Evolutionary conservation across 129 eudicot species (phyloP), one percentile per base, ranked within the genome.

Genomic region (Tanacetum coccineum): DNA sequence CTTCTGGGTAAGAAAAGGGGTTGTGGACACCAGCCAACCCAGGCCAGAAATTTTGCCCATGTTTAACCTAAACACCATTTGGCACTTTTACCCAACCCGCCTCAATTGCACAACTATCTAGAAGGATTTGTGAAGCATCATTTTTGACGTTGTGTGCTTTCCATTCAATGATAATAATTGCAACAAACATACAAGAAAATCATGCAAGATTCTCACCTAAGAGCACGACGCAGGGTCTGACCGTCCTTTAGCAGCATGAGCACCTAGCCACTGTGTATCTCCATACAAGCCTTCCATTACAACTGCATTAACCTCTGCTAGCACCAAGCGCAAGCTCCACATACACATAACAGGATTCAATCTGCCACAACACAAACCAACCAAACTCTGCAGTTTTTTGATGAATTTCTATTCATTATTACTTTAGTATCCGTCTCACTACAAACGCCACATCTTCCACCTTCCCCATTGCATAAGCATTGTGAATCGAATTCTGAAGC

Each of bases 231-330:
- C 58, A 73, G 59, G 97, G 97, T 75, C 97, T 76, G 74, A 87
- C 95, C 3, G 97, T 11, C 97, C 97, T 79, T 87, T 90, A 11
- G 97, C 97, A 15, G 95, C 95, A 81, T 87, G 97, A 3, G 95
- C 83, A 54, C 97, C 97, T 3, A 87, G 89, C 97, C 97, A 90
- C 0, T 92, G 95, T 17, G 97, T 87, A 72, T 90, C 97, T 78
- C 97, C 97, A 90, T 51, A 90, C 97, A 15, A 90, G 87, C 81
- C 81, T 81, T 62, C 97, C 97, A 65, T 90, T 90, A 55, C 84
- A 90, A 74, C 97, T 3, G 97, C 97, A 70, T 90, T 95, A 76
- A 90, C 86, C 78, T 90, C n/a, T 90, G 81, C 95, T 87, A 17
- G 85, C 87, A 68, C 97, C 97, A 55, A 90, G 89, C 0, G 91